These are phyloP conservation scores for Trichomonas gallinae DNA, from an alignment of 208 protist genomes.

Conservation along the genomic window DNA sequence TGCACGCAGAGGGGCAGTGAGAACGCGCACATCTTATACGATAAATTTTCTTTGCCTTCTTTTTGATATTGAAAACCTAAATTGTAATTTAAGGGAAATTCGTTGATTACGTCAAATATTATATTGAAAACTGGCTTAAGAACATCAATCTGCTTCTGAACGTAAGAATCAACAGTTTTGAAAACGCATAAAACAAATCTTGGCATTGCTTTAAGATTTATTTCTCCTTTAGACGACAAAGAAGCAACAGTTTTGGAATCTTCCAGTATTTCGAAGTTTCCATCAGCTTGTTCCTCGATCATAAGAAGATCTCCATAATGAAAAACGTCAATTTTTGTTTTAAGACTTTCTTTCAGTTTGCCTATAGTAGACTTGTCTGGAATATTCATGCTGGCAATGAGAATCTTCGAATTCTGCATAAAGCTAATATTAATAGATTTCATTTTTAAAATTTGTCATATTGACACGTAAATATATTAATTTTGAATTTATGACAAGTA, in stretches of 20 bases:
- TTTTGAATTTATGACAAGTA: too few relatives aligned
- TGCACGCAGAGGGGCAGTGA: background rate
- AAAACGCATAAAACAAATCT: background rate
- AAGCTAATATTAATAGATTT: background rate
- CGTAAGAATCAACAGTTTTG: background rate
- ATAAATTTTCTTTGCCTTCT: background rate
- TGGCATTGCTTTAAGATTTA: background rate
- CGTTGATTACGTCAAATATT: background rate
- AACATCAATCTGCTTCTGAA: background rate
- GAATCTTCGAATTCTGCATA: background rate
- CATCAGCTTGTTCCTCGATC: background rate
- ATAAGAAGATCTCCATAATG: background rate
- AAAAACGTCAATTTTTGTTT: background rate
- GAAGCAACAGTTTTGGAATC: background rate
- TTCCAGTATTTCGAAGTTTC: background rate
- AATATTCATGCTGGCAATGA: background rate
- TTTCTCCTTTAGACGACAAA: background rate
- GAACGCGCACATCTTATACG: background rate
- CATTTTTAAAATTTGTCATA: background rate
- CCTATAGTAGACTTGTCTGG: background rate
- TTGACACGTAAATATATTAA: too few relatives aligned
- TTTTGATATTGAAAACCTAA: background rate
- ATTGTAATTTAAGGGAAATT: background rate
- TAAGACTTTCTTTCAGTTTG: background rate
- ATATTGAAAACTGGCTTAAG: background rate